A percentile compares a stretch with the other conserved stretches of the same genome.
Evolutionary conservation across 164 flowering plant species (phyloP).

Genomic region (Nelumbo lutea): DNA sequence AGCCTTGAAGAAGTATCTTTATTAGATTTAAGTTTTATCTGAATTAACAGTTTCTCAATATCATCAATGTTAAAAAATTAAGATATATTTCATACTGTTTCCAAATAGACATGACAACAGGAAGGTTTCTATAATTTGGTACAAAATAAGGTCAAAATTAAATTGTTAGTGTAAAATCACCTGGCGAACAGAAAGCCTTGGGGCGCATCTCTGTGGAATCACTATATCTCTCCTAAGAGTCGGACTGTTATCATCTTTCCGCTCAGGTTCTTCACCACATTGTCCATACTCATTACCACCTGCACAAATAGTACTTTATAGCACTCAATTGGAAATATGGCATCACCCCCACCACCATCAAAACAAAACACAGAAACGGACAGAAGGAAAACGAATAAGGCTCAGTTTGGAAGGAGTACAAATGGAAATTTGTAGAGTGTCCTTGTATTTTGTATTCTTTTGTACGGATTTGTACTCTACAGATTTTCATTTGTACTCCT

Average conservation of each 20-base stretch:
- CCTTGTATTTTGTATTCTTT: too few relatives aligned
- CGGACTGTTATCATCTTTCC: slow-evolving; percentile 67
- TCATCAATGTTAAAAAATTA: too few relatives aligned
- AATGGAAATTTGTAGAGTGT: too few relatives aligned
- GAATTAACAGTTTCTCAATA: too few relatives aligned
- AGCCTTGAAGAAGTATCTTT: too few relatives aligned
- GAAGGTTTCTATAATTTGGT: too few relatives aligned
- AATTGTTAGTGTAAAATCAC: slow-evolving; percentile 25
- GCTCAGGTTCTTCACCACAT: slow-evolving; percentile 95
- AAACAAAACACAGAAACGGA: background rate
- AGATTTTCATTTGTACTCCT: too few relatives aligned
- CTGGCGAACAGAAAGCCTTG: slow-evolving; percentile 88
- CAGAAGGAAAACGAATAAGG: background rate
- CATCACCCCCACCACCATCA: background rate
- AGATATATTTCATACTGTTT: too few relatives aligned
- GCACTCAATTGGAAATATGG: background rate
- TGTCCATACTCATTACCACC: slow-evolving; percentile 99
- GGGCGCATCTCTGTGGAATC: slow-evolving; percentile 91
- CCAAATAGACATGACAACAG: too few relatives aligned
- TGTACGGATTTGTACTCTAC: background rate
- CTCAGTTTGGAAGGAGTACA: too few relatives aligned
- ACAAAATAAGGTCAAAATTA: background rate
- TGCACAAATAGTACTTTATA: slow-evolving; percentile 25
- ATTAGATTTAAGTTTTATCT: too few relatives aligned
- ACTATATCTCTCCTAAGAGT: slow-evolving; percentile 83